Evolutionary conservation across 148 eudicot genomes (phyloP).

Genomic region (Rhododendron williamsianum): DNA sequence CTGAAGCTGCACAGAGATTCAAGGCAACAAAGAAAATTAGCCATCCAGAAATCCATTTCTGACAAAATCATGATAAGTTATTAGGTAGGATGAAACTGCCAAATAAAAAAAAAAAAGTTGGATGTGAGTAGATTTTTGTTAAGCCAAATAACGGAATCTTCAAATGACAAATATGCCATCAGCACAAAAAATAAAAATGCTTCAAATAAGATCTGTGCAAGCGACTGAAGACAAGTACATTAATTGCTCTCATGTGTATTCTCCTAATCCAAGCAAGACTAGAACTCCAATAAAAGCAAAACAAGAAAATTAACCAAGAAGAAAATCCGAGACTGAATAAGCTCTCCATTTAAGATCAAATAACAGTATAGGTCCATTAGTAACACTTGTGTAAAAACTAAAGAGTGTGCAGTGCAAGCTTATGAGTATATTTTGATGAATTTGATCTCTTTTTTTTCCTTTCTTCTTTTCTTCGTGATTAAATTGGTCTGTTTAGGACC

Average conservation of each 20-base stretch:
- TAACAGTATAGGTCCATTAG: neutral
- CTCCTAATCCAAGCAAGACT: neutral
- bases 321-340: neutral
- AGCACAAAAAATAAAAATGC: neutral
- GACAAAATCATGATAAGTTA: neutral
- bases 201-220: neutral
- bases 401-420: neutral
- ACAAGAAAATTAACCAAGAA: neutral
- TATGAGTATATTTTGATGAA: neutral
- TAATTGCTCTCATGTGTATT: neutral
- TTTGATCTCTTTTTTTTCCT: neutral
- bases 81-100: neutral
- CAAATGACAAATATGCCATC: neutral
- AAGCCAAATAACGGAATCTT: neutral
- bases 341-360: neutral
- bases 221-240: neutral
- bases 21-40: slow-evolving; percentile 8
- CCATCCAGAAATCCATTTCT: neutral
- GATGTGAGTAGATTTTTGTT: neutral
- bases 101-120: neutral
- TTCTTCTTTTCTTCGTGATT: neutral
- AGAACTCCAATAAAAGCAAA: neutral
- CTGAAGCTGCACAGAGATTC: slow-evolving; percentile 60
- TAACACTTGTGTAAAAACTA: neutral
- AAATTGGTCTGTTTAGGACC: neutral